Conservation (phyloP, 805 yeast genomes). For the Yarrowia deformans region DNA sequence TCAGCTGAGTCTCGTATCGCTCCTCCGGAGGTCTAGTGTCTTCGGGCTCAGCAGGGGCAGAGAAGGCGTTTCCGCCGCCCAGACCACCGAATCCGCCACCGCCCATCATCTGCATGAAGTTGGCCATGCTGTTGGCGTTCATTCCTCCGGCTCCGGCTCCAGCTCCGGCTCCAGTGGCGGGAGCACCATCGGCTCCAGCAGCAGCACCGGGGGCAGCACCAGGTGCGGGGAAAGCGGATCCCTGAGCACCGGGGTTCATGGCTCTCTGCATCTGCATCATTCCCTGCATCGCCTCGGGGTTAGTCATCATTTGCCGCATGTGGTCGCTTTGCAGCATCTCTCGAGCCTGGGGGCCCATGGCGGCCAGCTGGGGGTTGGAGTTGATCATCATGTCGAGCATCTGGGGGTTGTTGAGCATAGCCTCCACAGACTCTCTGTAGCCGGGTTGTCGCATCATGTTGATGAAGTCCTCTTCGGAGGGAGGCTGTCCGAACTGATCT, state of each 20-base stretch:
- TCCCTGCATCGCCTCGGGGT: slow-evolving; percentile 85
- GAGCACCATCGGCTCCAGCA: slow-evolving; percentile 43
- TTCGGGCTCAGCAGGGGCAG: slow-evolving; percentile 53
- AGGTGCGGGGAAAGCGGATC: slow-evolving; percentile 53
- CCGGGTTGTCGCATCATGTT: slow-evolving; percentile 81
- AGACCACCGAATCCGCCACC: slow-evolving; percentile 49
- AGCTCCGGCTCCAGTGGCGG: slow-evolving; percentile 42
- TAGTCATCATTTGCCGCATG: slow-evolving; percentile 77
- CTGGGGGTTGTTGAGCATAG: slow-evolving; percentile 84
- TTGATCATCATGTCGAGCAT: slow-evolving; percentile 83
- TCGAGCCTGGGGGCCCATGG: slow-evolving; percentile 87
- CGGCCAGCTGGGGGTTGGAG: slow-evolving; percentile 81
- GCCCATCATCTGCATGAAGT: slow-evolving; percentile 39
- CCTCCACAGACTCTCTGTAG: slow-evolving; percentile 81
- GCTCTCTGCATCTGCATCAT: slow-evolving; percentile 76
- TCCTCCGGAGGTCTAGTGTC: slow-evolving; percentile 83
- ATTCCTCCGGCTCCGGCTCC: slow-evolving; percentile 40
- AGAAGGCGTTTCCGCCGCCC: slow-evolving; percentile 56
- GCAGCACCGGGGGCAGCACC: slow-evolving; percentile 45
- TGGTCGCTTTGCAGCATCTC: slow-evolving; percentile 83
- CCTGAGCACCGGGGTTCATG: slow-evolving; percentile 52
- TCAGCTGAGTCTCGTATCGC: slow-evolving; percentile 71
- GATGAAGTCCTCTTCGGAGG: slow-evolving; percentile 76
- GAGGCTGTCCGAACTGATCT: slow-evolving; percentile 82
- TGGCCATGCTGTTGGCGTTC: slow-evolving; percentile 23